phyloP scores from a whole-genome alignment of 1,139 yeast genomes.

The Nakaseomyces bracarensis region DNA sequence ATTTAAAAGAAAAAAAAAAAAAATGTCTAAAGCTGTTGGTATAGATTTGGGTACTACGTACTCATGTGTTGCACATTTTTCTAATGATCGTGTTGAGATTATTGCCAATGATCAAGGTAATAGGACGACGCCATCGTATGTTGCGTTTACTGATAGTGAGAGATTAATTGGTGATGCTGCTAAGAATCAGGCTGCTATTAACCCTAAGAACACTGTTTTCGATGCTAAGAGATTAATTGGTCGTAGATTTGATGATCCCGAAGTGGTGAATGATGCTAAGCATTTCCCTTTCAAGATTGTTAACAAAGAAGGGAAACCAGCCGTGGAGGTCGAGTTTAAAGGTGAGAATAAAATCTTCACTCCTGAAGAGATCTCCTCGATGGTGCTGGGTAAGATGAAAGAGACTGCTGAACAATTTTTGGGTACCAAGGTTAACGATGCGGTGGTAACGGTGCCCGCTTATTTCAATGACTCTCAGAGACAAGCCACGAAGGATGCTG shows the following conservation, averaged over 20 bases:
- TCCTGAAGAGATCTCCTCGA: conserved; percentile 87
- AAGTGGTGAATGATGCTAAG: conserved; percentile 76
- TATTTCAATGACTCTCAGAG: conserved; percentile 95
- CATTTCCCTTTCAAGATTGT: conserved; percentile 69
- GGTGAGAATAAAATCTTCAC: conserved; percentile 69
- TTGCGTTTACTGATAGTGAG: conserved; percentile 78
- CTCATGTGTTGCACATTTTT: conserved; percentile 89
- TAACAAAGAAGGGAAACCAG: conserved; percentile 70
- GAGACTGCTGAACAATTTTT: conserved; percentile 87
- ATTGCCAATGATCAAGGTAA: conserved; percentile 94
- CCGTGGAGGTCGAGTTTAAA: conserved; percentile 61
- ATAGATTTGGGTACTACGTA: conserved; percentile 86
- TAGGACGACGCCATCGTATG: conserved; percentile 89
- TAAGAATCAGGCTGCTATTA: conserved; percentile 84
- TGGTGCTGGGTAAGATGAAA: conserved; percentile 89
- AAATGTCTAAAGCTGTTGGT: conserved; percentile 64
- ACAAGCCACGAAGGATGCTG: conserved; percentile 95
- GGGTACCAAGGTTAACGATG: conserved; percentile 83
- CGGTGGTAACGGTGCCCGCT: conserved; percentile 94
- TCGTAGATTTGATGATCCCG: conserved; percentile 64
- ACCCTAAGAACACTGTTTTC: conserved; percentile 72
- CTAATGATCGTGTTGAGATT: conserved; percentile 49
- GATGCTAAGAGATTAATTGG: conserved; percentile 88
- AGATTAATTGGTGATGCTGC: conserved; percentile 93
- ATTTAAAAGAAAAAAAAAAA: conserved; percentile 12